Evolutionary conservation across 83 land plant genomes (phyloP).

Genomic region (Diphasiastrum complanatum): DNA sequence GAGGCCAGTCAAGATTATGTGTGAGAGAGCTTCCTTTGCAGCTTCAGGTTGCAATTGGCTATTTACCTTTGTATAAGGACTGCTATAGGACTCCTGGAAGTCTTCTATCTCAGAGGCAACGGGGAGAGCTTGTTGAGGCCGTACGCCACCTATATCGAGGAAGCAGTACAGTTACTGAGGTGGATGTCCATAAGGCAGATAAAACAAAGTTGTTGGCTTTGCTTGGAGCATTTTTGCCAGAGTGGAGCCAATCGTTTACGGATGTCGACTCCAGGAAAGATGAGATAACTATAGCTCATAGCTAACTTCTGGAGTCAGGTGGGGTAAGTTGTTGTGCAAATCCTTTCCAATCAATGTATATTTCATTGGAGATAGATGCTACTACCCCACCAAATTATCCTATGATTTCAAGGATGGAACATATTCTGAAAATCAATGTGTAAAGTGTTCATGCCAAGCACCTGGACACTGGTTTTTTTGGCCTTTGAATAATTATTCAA

Average conservation of each 20-base stretch:
- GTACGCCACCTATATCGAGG: slow-evolving; percentile 14
- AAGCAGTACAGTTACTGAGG: background rate
- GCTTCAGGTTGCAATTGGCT: slow-evolving; percentile 55
- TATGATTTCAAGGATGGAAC: no score
- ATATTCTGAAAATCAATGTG: no score
- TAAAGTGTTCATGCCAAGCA: no score
- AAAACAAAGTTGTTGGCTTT: background rate
- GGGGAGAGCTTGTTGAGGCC: slow-evolving; percentile 78
- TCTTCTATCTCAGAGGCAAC: slow-evolving; percentile 51
- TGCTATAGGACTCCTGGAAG: slow-evolving; percentile 41
- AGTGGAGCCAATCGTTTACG: background rate
- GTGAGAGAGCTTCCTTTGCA: slow-evolving; percentile 58
- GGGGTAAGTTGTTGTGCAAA: no score
- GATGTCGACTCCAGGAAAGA: background rate
- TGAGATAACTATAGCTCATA: no score
- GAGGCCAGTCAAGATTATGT: slow-evolving; percentile 45
- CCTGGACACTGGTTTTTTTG: no score
- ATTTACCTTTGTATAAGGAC: slow-evolving; percentile 67
- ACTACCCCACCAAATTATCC: no score
- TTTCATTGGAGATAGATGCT: no score
- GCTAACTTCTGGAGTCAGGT: no score
- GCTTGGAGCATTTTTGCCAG: background rate
- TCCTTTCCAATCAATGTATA: no score
- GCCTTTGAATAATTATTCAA: no score
- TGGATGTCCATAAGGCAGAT: background rate